Base-by-base conservation (phyloP, 768 basidiomycete species). In the Trametes gibbosa region DNA sequence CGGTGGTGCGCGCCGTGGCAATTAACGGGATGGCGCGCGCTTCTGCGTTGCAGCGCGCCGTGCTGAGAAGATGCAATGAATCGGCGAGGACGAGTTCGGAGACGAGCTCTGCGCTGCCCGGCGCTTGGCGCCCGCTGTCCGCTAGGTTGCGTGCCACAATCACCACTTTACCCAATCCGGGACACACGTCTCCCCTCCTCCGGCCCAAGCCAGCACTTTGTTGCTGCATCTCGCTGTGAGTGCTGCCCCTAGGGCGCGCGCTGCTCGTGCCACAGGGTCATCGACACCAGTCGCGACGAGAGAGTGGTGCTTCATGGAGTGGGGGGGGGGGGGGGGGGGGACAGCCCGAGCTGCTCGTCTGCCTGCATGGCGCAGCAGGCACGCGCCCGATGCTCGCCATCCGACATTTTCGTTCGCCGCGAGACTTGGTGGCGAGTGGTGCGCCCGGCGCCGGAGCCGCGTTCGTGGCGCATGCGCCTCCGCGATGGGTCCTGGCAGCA, bases 81-180 rank as follows among this genome's bases (percentile, higher is more conserved):
- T 12, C 19, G 14, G 21, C 35, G 27, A 10, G 47, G 49, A n/a
- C n/a, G n/a, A 32, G 41, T 50, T 57, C 49, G 49, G 47, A 41
- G 19, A 47, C 32, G 24, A 5, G 56, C 56, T 50, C 56, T 40
- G 37, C 47, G 55, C 24, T 27, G 56, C 56, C 39, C 56, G 24
- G 25, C 47, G 55, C 24, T 27, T 41, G 52, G 52, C 41, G 42
- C 52, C 14, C 29, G 41, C 42, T 45, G 43, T 23, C 42, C 53
- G 49, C 48, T 40, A 50, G n/a, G n/a, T n/a, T 43, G 40, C 27
- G 56, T 57, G 56, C 56, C 56, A 57, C 56, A 42, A 57, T 57
- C 56, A 57, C 19, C 53, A 47, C 43, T 46, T 6, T 55, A 55
- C 8, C 53, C 53, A 47, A 47, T 46, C 19, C 9, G 14, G 53